phyloP scores from a whole-genome alignment of 352 stramenopile genomes.

The Globisporangium radiosum region DNA sequence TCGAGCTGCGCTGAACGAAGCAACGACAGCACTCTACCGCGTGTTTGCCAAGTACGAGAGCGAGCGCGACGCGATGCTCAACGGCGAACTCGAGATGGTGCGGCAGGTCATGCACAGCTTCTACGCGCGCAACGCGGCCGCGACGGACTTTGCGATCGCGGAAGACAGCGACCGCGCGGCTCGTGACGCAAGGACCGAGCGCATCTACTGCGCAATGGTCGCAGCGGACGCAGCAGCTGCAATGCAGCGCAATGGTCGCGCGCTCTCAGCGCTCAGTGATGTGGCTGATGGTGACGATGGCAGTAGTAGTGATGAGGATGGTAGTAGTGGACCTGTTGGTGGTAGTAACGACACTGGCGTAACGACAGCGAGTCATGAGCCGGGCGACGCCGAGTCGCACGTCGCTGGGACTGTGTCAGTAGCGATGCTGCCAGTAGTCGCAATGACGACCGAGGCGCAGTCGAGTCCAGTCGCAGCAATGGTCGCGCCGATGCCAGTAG shows the following conservation, averaged over 20 bases:
- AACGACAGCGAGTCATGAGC: slow-evolving; percentile 1
- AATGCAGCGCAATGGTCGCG: slow-evolving; percentile 13
- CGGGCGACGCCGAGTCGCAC: slow-evolving; percentile 4
- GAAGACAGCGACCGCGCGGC: slow-evolving; percentile 44
- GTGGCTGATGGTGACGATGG: background rate
- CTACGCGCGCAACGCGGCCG: slow-evolving; percentile 65
- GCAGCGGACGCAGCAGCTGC: slow-evolving; percentile 24
- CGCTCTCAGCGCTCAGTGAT: background rate
- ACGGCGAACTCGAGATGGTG: slow-evolving; percentile 76
- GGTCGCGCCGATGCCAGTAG: background rate
- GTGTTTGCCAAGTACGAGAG: slow-evolving; percentile 77
- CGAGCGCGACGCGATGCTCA: slow-evolving; percentile 67
- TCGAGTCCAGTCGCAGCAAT: slow-evolving; percentile 7
- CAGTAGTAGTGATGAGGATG: background rate
- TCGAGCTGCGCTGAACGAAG: slow-evolving; percentile 32
- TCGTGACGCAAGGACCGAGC: slow-evolving; percentile 29
- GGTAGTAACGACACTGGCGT: slow-evolving; percentile 2
- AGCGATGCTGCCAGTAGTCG: background rate
- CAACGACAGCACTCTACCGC: slow-evolving; percentile 63
- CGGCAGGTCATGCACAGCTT: slow-evolving; percentile 76
- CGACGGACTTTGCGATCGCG: slow-evolving; percentile 56
- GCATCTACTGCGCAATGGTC: slow-evolving; percentile 61
- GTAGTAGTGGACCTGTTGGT: background rate
- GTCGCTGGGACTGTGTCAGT: background rate
- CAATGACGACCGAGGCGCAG: background rate